Conservation (phyloP, 2,329 filamentous ascomycete species). For the Rutstroemia sp. region DNA sequence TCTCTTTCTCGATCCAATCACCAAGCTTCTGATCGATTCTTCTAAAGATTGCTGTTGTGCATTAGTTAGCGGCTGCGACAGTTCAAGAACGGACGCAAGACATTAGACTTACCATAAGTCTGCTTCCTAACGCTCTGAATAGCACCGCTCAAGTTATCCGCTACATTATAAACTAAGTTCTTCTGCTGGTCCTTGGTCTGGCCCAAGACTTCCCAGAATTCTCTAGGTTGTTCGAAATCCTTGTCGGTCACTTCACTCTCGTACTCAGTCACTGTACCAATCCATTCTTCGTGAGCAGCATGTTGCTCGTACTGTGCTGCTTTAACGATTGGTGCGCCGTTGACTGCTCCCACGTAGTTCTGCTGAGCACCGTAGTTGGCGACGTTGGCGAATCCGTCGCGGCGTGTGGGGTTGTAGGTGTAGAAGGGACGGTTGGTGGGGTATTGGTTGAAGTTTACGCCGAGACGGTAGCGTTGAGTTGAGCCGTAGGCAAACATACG, state of each 20-base stretch:
- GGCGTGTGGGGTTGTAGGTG: conserved; percentile 13
- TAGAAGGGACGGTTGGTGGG: conserved; percentile 10
- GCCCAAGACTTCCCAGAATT: conserved; percentile 26
- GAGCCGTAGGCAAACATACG: conserved; percentile 49
- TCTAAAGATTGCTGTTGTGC: no score
- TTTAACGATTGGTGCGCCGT: not conserved
- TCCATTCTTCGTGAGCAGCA: not conserved
- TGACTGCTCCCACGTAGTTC: not conserved
- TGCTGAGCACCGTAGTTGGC: not conserved
- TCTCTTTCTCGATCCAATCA: no score
- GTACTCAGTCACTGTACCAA: not conserved
- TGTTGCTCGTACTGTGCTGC: not conserved
- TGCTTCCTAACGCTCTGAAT: no score
- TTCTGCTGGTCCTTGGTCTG: conserved; percentile 7
- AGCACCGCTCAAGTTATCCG: conserved; percentile 43
- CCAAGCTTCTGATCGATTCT: no score
- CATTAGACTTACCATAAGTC: no score
- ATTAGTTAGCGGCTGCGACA: no score
- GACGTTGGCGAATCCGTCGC: not conserved
- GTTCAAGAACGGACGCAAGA: no score
- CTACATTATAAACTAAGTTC: conserved; percentile 24
- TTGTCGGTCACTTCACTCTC: conserved; percentile 26
- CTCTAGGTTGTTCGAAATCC: conserved; percentile 33
- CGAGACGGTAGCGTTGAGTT: conserved; percentile 48
- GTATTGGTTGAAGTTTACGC: conserved; percentile 47